phyloP scores from a whole-genome alignment of 768 basidiomycete genomes.

The Naganishia antarctica region DNA sequence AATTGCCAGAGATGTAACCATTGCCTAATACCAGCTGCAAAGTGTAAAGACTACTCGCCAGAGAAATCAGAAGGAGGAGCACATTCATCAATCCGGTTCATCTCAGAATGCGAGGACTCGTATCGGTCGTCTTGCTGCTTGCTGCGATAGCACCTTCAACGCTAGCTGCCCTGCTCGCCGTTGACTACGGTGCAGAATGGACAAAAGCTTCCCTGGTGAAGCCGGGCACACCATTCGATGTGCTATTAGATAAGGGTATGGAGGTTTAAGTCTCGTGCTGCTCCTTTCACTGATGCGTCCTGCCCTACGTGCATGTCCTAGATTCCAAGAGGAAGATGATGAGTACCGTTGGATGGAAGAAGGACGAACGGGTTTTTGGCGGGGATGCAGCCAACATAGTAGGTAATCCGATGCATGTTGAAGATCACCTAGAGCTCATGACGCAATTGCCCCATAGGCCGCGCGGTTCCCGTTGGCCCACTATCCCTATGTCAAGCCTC shows the following conservation, averaged over 20 bases:
- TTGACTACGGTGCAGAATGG: slow-evolving; percentile 97
- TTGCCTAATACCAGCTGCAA: neutral
- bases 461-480: slow-evolving; percentile 85
- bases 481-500: slow-evolving; percentile 76
- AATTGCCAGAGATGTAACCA: neutral
- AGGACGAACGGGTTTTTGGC: slow-evolving; percentile 79
- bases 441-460: slow-evolving; percentile 57
- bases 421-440: slow-evolving; percentile 4
- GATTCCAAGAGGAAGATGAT: slow-evolving; percentile 96
- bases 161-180: slow-evolving; percentile 67
- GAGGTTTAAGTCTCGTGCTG: neutral
- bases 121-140: slow-evolving; percentile 29
- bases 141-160: slow-evolving; percentile 53
- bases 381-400: slow-evolving; percentile 83
- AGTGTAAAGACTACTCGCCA: neutral
- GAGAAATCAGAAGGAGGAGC: neutral
- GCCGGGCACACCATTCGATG: slow-evolving; percentile 89
- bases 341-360: slow-evolving; percentile 82
- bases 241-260: slow-evolving; percentile 71
- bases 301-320: neutral
- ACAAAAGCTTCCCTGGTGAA: slow-evolving; percentile 95
- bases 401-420: slow-evolving; percentile 46
- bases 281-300: neutral
- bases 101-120: slow-evolving; percentile 27
- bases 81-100: neutral